Percentiles rank a stretch among this genome's conserved stretches.
Evolutionary conservation across 805 yeast genomes (phyloP).

Genomic region (Candida bentonensis): DNA sequence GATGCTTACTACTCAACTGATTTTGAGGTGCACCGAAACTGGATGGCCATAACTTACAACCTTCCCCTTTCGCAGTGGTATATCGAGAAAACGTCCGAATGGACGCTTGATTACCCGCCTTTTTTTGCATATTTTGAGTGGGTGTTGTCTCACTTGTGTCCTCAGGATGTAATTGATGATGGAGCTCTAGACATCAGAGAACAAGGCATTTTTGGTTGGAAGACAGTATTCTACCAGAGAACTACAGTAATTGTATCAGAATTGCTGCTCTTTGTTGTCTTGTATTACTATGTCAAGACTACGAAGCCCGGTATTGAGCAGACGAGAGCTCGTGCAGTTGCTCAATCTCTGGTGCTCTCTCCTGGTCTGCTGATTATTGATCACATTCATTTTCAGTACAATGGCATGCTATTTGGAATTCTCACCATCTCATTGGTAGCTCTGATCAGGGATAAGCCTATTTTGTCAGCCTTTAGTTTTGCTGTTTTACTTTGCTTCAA

Average conservation of each 20-base stretch:
- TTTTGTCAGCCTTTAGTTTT: constrained; percentile 49
- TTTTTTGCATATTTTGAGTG: constrained; percentile 94
- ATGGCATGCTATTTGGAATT: constrained; percentile 84
- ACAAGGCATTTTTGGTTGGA: constrained; percentile 54
- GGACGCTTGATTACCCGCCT: constrained; percentile 98
- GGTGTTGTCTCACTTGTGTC: constrained; percentile 58
- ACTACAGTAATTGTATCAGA: constrained; percentile 70
- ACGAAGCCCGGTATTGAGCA: constrained; percentile 4
- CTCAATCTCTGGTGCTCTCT: constrained; percentile 67
- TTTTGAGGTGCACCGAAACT: constrained; percentile 93
- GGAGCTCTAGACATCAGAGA: constrained; percentile 63
- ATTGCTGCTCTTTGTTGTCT: constrained; percentile 47
- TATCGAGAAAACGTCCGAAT: constrained; percentile 59
- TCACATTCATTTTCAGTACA: constrained; percentile 94
- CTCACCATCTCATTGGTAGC: constrained; percentile 59
- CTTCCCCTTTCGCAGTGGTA: constrained; percentile 78
- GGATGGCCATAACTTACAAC: constrained; percentile 80
- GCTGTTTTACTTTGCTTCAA: constrained; percentile 77
- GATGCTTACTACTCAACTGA: constrained; percentile 89
- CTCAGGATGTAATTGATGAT: constrained; percentile 44
- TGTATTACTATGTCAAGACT: constrained; percentile 41
- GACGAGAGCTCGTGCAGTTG: constrained; percentile 46
- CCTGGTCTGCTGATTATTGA: constrained; percentile 89
- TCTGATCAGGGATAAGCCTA: constrained; percentile 43
- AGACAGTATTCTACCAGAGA: constrained; percentile 77